A percentile compares a stretch with the other conserved stretches of the same genome.
These are phyloP conservation scores for Fraxinus cuspidata DNA, from an alignment of 257 asterid genomes.

Conservation along the genomic window DNA sequence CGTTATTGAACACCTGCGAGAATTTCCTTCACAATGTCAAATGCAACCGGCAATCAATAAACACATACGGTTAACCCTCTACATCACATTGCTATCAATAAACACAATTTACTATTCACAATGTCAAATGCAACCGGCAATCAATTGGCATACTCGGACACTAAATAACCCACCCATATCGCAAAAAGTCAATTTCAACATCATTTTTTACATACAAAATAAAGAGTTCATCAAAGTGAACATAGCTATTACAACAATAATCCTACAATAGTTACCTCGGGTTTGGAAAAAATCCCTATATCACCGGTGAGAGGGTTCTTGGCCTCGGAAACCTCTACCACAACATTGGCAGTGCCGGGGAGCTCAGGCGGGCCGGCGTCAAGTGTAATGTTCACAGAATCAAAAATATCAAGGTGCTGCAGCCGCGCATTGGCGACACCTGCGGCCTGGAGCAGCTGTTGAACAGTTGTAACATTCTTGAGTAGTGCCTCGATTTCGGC, in stretches of 20 bases:
- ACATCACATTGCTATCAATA: not conserved
- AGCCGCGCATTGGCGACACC: constrained; percentile 58
- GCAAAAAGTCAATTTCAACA: not conserved
- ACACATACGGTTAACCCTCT: not conserved
- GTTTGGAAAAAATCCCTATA: constrained; percentile 77
- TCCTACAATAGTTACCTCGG: constrained; percentile 59
- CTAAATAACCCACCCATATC: not conserved
- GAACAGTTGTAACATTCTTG: constrained; percentile 59
- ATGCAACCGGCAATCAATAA: no score
- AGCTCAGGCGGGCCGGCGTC: constrained; percentile 93
- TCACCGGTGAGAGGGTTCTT: constrained; percentile 63
- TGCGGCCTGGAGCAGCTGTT: constrained; percentile 72
- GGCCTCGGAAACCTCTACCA: constrained; percentile 74
- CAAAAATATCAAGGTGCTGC: constrained; percentile 70
- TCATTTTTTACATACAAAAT: not conserved
- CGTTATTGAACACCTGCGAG: not conserved
- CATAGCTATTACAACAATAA: not conserved
- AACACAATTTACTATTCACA: not conserved
- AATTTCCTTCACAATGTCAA: no score
- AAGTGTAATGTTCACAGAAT: constrained; percentile 71
- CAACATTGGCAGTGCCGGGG: constrained; percentile 85
- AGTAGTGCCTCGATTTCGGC: constrained; percentile 62
- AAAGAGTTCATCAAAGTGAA: constrained; percentile 7
- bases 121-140: not conserved
- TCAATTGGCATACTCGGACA: not conserved